Evolutionary conservation across 805 yeast species (phyloP).

Genomic region (Spencermartinsiella europaea): DNA sequence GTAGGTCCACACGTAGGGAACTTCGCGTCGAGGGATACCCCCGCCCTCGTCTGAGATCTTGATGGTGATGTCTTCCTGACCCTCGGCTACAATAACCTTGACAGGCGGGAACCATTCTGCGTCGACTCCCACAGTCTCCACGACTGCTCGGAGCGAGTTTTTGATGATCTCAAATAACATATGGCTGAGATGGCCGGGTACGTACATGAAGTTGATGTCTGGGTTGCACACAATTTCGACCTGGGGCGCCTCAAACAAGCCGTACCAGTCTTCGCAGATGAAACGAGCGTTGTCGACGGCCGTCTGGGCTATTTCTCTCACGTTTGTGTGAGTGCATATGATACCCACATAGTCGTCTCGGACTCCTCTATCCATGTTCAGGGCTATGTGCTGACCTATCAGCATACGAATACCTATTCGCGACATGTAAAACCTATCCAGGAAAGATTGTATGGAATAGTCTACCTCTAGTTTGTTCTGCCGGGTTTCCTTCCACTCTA

Average conservation of each 20-base stretch:
- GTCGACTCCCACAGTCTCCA: constrained; percentile 65
- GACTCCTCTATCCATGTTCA: constrained; percentile 58
- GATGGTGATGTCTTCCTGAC: constrained; percentile 84
- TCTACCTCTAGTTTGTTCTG: constrained; percentile 49
- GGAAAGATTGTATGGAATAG: constrained; percentile 68
- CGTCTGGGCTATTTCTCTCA: constrained; percentile 75
- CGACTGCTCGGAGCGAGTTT: constrained; percentile 83
- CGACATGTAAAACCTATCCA: constrained; percentile 84
- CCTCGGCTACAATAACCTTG: constrained; percentile 81
- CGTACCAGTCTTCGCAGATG: constrained; percentile 88
- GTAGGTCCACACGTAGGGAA: constrained; percentile 86
- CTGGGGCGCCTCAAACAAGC: constrained; percentile 78
- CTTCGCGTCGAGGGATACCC: constrained; percentile 79
- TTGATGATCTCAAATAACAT: constrained; percentile 86
- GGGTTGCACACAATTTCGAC: constrained; percentile 73
- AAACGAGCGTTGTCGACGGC: constrained; percentile 88
- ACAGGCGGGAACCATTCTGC: constrained; percentile 77
- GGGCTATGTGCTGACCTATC: constrained; percentile 89
- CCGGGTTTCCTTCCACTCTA: constrained; percentile 69
- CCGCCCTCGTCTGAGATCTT: constrained; percentile 93
- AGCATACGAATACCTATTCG: constrained; percentile 90
- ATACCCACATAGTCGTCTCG: constrained; percentile 77
- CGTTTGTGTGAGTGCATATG: constrained; percentile 78
- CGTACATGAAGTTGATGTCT: constrained; percentile 79
- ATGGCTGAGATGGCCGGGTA: constrained; percentile 88